Evolutionary conservation across 306 rosid species (phyloP).

Genomic region (Boehmeria nivea): DNA sequence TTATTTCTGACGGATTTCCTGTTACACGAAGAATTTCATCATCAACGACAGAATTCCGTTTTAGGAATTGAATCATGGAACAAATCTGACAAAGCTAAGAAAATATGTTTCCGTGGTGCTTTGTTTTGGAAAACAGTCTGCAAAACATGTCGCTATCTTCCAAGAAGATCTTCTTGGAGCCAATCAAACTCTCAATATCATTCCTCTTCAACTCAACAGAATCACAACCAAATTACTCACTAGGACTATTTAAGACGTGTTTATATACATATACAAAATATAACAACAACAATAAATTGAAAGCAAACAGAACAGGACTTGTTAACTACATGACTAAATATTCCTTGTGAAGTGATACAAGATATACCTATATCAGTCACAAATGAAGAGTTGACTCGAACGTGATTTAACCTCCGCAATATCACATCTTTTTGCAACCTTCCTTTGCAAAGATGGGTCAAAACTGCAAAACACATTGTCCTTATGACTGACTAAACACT

Average conservation of each 20-base stretch:
- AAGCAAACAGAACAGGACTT: background rate
- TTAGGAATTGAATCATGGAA: background rate
- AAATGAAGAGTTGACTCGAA: background rate
- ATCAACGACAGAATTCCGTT: background rate
- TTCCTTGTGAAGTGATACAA: background rate
- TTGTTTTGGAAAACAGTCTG: too few species aligned
- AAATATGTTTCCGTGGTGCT: too few species aligned
- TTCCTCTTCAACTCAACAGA: background rate
- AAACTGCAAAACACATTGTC: constrained; percentile 3
- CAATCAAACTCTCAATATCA: background rate
- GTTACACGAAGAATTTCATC: background rate
- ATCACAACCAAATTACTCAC: background rate
- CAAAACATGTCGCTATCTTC: too few species aligned
- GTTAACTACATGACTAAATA: background rate
- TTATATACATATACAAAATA: too few species aligned
- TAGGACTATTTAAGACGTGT: too few species aligned
- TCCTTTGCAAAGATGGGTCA: background rate
- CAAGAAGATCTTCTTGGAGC: too few species aligned
- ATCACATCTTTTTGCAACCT: background rate
- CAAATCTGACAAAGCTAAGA: background rate
- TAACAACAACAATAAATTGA: too few species aligned
- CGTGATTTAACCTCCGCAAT: background rate
- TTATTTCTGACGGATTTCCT: constrained; percentile 24
- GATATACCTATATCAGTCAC: background rate
- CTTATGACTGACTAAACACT: background rate